These are phyloP conservation scores for Anacardium occidentale DNA, from an alignment of 345 rosid species.

Conservation along the genomic window DNA sequence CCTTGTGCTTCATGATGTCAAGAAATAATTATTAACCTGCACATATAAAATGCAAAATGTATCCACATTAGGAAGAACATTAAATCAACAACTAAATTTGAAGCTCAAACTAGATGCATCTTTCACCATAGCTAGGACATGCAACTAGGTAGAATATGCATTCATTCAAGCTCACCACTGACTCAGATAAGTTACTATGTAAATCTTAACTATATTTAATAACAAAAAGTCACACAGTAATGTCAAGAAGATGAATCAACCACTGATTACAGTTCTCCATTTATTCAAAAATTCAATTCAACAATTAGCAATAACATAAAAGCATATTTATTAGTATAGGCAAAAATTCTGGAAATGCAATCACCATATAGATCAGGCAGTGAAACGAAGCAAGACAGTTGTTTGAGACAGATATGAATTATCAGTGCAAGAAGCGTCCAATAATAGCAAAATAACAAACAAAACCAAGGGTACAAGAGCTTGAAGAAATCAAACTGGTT, in stretches of 20 bases:
- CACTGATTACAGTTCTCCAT: too few relatives aligned
- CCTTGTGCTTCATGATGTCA: slow-evolving; percentile 76
- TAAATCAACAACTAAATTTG: neutral
- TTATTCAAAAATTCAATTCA: neutral
- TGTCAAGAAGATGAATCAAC: neutral
- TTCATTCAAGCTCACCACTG: neutral
- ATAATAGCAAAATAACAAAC: neutral
- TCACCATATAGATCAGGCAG: neutral
- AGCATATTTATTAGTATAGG: neutral
- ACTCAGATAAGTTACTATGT: neutral
- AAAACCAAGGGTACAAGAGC: neutral
- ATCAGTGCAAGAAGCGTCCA: neutral
- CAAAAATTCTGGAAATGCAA: neutral
- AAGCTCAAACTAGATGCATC: neutral
- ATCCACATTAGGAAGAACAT: neutral
- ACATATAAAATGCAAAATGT: neutral
- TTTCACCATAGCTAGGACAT: neutral
- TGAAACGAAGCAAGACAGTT: neutral
- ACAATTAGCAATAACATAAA: too few relatives aligned
- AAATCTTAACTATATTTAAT: slow-evolving; percentile 7
- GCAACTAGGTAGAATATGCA: neutral
- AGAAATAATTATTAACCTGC: slow-evolving; percentile 32
- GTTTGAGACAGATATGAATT: slow-evolving; percentile 18
- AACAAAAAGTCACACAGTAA: neutral
- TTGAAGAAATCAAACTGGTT: neutral